A percentile compares a stretch with the other conserved stretches of the same genome.
These are phyloP conservation scores for Saccharomycopsis amapae DNA, from an alignment of 805 yeast species.

Conservation along the genomic window DNA sequence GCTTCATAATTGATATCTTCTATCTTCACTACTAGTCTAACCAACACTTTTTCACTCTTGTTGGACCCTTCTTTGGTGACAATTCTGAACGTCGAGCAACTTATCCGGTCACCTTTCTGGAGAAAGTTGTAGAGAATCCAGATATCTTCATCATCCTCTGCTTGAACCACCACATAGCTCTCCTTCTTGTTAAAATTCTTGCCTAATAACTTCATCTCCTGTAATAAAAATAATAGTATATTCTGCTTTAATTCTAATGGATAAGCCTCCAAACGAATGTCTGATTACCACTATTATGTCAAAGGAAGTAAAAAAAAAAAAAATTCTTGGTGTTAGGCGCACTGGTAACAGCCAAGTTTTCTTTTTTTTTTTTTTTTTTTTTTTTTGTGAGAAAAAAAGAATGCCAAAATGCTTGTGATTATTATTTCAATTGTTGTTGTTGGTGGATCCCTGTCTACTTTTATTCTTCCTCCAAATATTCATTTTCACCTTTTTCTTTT, in stretches of 20 bases:
- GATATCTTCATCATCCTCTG: slow-evolving; percentile 87
- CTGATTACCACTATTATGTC: too few relatives aligned
- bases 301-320: slow-evolving; percentile 5
- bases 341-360: too few relatives aligned
- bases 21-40: slow-evolving; percentile 53
- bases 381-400: background rate
- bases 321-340: too few relatives aligned
- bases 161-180: background rate
- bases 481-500: background rate
- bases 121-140: slow-evolving; percentile 83
- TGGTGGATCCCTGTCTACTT: background rate
- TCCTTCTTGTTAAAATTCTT: slow-evolving; percentile 2
- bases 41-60: slow-evolving; percentile 45
- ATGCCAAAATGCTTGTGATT: too few relatives aligned
- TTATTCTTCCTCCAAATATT: background rate
- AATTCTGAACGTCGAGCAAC: slow-evolving; percentile 61
- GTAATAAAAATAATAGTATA: background rate
- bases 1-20: slow-evolving; percentile 75
- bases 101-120: slow-evolving; percentile 67
- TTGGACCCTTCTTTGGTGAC: slow-evolving; percentile 37
- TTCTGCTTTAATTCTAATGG: too few relatives aligned
- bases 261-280: too few relatives aligned
- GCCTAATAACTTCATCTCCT: slow-evolving; percentile 1
- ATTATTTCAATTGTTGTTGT: background rate
- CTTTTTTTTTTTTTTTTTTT: slow-evolving; percentile 1